phyloP scores from a whole-genome alignment of 2,329 filamentous ascomycete genomes.

The Nemania serpens region DNA sequence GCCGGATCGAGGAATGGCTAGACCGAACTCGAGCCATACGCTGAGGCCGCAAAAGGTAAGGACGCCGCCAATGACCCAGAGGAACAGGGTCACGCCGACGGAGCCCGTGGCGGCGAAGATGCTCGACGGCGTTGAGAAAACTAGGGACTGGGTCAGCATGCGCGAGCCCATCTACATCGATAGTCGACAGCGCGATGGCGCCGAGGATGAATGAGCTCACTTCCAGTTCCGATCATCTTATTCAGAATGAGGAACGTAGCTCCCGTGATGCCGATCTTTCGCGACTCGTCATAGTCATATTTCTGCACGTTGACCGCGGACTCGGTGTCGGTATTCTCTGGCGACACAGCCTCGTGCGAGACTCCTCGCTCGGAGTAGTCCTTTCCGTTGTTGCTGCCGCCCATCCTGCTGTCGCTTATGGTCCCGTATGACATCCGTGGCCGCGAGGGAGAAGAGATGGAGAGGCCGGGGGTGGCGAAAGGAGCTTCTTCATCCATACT shows the following conservation, averaged over 20 bases:
- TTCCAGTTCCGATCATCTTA: constrained; percentile 64
- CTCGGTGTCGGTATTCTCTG: constrained; percentile 28
- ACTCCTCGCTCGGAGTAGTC: neutral
- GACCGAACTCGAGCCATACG: constrained; percentile 67
- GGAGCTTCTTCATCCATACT: constrained; percentile 16
- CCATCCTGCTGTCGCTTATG: constrained; percentile 24
- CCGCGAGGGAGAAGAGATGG: constrained; percentile 1
- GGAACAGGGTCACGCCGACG: constrained; percentile 51
- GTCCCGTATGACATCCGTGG: constrained; percentile 16
- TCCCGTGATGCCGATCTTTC: constrained; percentile 58
- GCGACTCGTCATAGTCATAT: constrained; percentile 39
- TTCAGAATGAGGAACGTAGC: constrained; percentile 61
- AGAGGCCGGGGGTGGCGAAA: constrained; percentile 4
- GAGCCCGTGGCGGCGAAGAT: constrained; percentile 59
- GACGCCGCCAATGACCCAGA: constrained; percentile 49
- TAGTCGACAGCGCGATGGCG: neutral
- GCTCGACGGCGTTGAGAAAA: constrained; percentile 60
- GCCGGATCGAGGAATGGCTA: constrained; percentile 64
- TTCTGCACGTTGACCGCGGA: constrained; percentile 34
- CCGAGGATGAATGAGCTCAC: constrained; percentile 44
- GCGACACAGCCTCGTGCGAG: constrained; percentile 18
- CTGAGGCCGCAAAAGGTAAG: constrained; percentile 63
- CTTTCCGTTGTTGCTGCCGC: constrained; percentile 8
- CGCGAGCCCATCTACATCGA: too few relatives aligned
- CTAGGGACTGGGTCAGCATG: constrained; percentile 34